Evolutionary conservation across 2,329 filamentous ascomycete species (phyloP), one percentile per base, ranked within the genome.

Genomic region (Knoxdaviesia capensis): DNA sequence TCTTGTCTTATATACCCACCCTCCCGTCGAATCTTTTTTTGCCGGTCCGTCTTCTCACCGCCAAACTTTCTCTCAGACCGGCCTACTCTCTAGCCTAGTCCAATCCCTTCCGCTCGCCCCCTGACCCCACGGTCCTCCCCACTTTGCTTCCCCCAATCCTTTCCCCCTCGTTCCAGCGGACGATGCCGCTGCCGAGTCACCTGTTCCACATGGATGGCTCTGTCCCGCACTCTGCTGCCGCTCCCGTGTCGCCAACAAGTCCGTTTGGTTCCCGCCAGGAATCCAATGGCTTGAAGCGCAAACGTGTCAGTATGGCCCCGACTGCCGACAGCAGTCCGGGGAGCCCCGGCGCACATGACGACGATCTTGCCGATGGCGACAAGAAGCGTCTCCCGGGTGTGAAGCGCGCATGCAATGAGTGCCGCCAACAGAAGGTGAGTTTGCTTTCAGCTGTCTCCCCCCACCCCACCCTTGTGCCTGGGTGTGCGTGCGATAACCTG

Each of bases 401-500:
- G 40, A 85, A 88, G 63, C 69, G 83, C 52, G 82, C 82, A 5
- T 88, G 82, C 59, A 87, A 87, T 54, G 81, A 88, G 58, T 88
- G 81, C 55, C 71, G 81, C 47, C 82, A 88, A 60, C 82, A 88
- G 59, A 88, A 88, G 67, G 81, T 84, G 62, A 69, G 64, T 66
- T 55, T 49, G 45, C 9, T 31, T 32, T 6, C 11, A 35, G 41
- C 38, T 20, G 20, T 20, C 20, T 20, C 2, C 20, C 20, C 20
- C 20, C 20, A 20, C 7, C 20, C 7, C 38, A 36, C 20, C 35
- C 20, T 44, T 31, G n/a, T 36, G 29, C 33, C 36, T 42, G 5
- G 10, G 7, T 28, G 10, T 30, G 30, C 41, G 43, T 39, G 46
- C 41, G 43, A 35, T 46, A 46, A 45, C 47, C 48, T 49, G 44